Percentiles rank a stretch among this genome's conserved stretches.
phyloP scores from a whole-genome alignment of 2,329 filamentous ascomycete species.

The Diplodia mutila region DNA sequence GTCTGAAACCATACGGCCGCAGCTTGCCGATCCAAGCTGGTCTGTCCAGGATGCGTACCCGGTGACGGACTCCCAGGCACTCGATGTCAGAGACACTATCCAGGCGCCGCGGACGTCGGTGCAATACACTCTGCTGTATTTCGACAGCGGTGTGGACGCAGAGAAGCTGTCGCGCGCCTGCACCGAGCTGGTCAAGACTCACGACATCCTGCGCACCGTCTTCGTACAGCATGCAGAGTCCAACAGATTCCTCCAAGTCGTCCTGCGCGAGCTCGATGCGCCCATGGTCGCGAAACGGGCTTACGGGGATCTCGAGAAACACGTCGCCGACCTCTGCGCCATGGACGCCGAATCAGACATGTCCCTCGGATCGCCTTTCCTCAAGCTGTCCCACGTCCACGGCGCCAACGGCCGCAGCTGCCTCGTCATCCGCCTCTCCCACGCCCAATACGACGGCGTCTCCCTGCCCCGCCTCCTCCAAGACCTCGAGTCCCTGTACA shows the following conservation, averaged over 20 bases:
- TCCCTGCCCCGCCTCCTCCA: conserved; percentile 65
- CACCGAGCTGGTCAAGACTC: conserved; percentile 60
- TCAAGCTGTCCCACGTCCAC: conserved; percentile 58
- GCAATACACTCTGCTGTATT: conserved; percentile 67
- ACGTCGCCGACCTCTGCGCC: conserved; percentile 57
- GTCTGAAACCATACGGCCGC: conserved; percentile 54
- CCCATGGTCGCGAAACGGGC: conserved; percentile 47
- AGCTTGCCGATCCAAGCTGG: conserved; percentile 56
- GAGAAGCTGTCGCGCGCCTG: conserved; percentile 56
- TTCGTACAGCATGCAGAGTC: conserved; percentile 53
- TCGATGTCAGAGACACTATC: conserved; percentile 63
- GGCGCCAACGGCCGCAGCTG: conserved; percentile 48
- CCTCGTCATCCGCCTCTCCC: conserved; percentile 67
- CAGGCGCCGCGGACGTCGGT: conserved; percentile 63
- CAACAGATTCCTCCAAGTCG: conserved; percentile 52
- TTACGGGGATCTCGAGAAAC: conserved; percentile 54
- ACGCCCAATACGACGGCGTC: conserved; percentile 72
- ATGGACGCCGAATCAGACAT: conserved; percentile 61
- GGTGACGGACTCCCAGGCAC: conserved; percentile 61
- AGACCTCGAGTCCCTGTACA: conserved; percentile 63
- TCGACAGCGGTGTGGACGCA: conserved; percentile 57
- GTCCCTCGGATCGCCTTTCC: conserved; percentile 63
- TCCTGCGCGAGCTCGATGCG: conserved; percentile 59
- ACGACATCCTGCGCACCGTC: conserved; percentile 69
- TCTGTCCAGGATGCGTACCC: conserved; percentile 61